Evolutionary conservation across 129 eudicot genomes (phyloP).

Genomic region (Artemisia argyi): DNA sequence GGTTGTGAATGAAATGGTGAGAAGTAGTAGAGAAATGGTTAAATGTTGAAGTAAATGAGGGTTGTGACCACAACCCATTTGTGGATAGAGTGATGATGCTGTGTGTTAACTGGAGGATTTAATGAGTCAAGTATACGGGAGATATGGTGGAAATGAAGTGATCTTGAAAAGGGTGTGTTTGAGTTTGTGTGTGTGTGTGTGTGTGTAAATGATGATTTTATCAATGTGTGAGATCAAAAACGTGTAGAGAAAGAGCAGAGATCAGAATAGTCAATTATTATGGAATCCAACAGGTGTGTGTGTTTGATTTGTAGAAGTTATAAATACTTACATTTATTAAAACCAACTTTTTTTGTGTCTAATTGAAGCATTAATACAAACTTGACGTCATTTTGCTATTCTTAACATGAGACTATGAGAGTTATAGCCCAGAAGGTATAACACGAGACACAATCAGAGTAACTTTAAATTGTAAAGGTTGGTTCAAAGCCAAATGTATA

Average conservation of each 20-base stretch:
- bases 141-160: conserved; percentile 11
- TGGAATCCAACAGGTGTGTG: conserved; percentile 39
- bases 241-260: conserved; percentile 37
- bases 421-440: not conserved
- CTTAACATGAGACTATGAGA: not conserved
- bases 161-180: conserved; percentile 24
- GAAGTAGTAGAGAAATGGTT: conserved; percentile 46
- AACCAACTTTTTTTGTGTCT: not conserved
- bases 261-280: conserved; percentile 40
- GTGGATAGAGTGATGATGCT: conserved; percentile 34
- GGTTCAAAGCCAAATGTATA: no score
- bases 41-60: conserved; percentile 31
- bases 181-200: conserved; percentile 2
- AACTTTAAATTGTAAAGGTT: no score
- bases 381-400: conserved; percentile 20
- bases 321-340: conserved; percentile 9
- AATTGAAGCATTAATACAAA: conserved; percentile 13
- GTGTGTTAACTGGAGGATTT: conserved; percentile 35
- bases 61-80: conserved; percentile 51
- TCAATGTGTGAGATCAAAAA: conserved; percentile 24
- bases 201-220: conserved; percentile 17
- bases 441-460: no score
- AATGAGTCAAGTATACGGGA: conserved; percentile 23
- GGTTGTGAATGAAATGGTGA: conserved; percentile 41
- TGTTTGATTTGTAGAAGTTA: conserved; percentile 25